Percentiles rank a stretch among this genome's conserved stretches.
These are phyloP conservation scores for Arabidopsis arenosa DNA, from an alignment of 345 rosid genomes.

Conservation along the genomic window DNA sequence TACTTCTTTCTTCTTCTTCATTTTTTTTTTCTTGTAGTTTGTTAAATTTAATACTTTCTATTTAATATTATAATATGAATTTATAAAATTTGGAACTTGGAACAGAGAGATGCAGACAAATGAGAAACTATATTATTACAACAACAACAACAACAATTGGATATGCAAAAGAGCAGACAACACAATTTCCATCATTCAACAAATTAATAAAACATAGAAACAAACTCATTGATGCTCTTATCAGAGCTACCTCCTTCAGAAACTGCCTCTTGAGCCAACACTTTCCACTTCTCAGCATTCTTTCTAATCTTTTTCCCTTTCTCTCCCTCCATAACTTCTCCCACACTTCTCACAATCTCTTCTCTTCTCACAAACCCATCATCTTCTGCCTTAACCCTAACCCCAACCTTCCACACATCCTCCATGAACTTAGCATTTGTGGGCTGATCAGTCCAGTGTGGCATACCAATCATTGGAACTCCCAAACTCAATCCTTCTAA, in stretches of 20 bases:
- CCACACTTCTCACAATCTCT: slow-evolving; percentile 52
- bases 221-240: slow-evolving; percentile 50
- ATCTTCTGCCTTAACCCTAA: slow-evolving; percentile 43
- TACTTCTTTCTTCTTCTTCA: too few species aligned
- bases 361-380: slow-evolving; percentile 49
- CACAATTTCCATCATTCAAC: background rate
- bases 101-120: too few species aligned
- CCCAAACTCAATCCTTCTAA: slow-evolving; percentile 42
- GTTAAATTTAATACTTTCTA: too few species aligned
- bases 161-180: background rate
- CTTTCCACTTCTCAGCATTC: slow-evolving; percentile 58
- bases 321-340: slow-evolving; percentile 63
- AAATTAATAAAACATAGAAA: slow-evolving; percentile 26
- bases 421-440: slow-evolving; percentile 49
- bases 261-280: slow-evolving; percentile 55
- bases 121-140: too few species aligned
- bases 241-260: slow-evolving; percentile 67
- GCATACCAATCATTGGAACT: slow-evolving; percentile 53
- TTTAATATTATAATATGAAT: too few species aligned
- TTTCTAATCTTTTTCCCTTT: slow-evolving; percentile 47
- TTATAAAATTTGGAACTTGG: too few species aligned
- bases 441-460: slow-evolving; percentile 47
- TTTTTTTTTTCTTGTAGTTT: too few species aligned
- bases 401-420: slow-evolving; percentile 58
- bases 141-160: background rate